Conservation (phyloP, 257 asterid genomes). For the Nicotiana tomentosiformis region DNA sequence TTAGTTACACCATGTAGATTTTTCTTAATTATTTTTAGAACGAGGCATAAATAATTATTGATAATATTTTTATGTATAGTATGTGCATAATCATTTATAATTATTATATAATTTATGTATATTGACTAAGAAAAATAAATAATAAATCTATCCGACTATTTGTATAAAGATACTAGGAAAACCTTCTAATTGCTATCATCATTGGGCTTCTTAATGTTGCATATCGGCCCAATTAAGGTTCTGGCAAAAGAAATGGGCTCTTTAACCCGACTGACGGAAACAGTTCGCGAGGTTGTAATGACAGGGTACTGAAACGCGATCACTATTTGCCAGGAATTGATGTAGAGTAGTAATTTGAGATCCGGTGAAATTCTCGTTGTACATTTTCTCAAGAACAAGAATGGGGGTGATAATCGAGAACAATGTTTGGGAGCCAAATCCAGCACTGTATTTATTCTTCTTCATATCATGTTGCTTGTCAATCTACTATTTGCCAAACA, state of each 20-base stretch:
- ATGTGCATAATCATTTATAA: too few species aligned
- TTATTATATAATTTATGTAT: too few species aligned
- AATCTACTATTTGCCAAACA: slow-evolving; percentile 46
- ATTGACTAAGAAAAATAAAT: too few species aligned
- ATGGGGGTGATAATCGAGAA: slow-evolving; percentile 83
- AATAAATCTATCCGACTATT: too few species aligned
- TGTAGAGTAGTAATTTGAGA: not conserved
- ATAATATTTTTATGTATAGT: too few species aligned
- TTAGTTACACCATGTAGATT: too few species aligned
- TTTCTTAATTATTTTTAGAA: too few species aligned
- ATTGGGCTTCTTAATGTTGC: not conserved
- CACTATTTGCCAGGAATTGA: not conserved
- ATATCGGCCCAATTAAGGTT: not conserved
- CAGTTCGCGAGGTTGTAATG: not conserved
- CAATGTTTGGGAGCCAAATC: slow-evolving; percentile 75
- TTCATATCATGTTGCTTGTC: slow-evolving; percentile 52
- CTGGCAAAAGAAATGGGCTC: not conserved
- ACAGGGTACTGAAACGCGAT: not conserved
- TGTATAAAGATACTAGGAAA: too few species aligned
- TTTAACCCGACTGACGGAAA: not conserved
- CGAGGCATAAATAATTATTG: too few species aligned
- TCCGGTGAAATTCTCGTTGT: not conserved
- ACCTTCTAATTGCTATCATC: not conserved
- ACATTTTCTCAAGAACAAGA: not conserved
- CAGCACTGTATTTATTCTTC: slow-evolving; percentile 41